Conservation (phyloP, 2,329 filamentous ascomycete genomes). For the Phyllosticta citriasiana region DNA sequence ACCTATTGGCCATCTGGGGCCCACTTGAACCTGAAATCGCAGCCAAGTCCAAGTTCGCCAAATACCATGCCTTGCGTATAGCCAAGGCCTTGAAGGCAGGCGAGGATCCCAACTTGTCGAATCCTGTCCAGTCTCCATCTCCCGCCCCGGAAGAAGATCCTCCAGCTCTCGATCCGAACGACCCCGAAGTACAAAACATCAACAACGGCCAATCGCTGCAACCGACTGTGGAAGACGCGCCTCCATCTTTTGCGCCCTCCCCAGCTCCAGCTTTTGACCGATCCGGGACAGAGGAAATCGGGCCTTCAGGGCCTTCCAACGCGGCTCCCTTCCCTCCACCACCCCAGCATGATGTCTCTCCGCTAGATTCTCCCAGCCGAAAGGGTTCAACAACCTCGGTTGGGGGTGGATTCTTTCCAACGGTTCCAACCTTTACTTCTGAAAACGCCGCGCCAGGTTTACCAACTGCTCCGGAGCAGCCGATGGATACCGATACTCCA, state of each 20-base stretch:
- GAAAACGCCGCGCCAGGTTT: constrained; percentile 25
- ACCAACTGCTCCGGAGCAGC: constrained; percentile 22
- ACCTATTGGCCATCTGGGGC: constrained; percentile 78
- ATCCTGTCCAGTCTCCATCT: constrained; percentile 53
- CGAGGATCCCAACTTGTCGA: constrained; percentile 83
- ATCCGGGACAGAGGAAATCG: constrained; percentile 15
- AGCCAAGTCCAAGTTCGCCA: constrained; percentile 90
- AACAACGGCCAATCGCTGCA: constrained; percentile 31
- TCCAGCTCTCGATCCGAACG: constrained; percentile 47
- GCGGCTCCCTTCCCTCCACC: constrained; percentile 28
- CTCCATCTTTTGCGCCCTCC: constrained; percentile 45
- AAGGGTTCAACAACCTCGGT: constrained; percentile 22
- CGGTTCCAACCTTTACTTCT: constrained; percentile 37
- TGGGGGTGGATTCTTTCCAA: constrained; percentile 50
- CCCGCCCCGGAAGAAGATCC: constrained; percentile 37
- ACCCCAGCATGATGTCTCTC: constrained; percentile 38
- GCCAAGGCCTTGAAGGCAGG: constrained; percentile 83
- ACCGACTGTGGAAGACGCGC: constrained; percentile 50
- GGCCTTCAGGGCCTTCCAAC: constrained; percentile 24
- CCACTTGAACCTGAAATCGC: constrained; percentile 61
- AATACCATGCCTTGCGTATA: constrained; percentile 89
- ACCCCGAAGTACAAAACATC: constrained; percentile 53
- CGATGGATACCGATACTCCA: constrained; percentile 19
- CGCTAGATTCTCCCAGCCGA: constrained; percentile 36
- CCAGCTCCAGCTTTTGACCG: constrained; percentile 28